Conservation (phyloP, 345 rosid species). For the Bretschneidera sinensis region DNA sequence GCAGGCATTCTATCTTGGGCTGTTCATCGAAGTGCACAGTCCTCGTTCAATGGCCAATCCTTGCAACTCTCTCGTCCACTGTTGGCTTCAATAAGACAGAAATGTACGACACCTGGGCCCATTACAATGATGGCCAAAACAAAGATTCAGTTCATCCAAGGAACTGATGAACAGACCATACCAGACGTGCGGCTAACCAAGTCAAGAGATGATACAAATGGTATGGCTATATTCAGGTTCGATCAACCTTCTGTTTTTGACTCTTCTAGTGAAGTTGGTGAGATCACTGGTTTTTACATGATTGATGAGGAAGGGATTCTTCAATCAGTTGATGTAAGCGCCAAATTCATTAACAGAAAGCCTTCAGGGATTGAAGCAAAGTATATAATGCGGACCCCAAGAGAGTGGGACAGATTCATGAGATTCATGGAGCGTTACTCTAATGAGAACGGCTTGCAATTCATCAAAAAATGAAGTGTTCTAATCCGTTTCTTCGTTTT, state of each 20-base stretch:
- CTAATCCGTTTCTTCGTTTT: background rate
- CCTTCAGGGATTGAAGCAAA: slow-evolving; percentile 85
- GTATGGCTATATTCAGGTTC: slow-evolving; percentile 72
- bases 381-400: slow-evolving; percentile 71
- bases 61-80: slow-evolving; percentile 23
- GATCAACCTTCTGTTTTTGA: slow-evolving; percentile 91
- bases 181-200: slow-evolving; percentile 87
- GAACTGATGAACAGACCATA: slow-evolving; percentile 79
- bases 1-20: slow-evolving; percentile 42
- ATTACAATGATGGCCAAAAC: slow-evolving; percentile 73
- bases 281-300: slow-evolving; percentile 93
- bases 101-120: slow-evolving; percentile 15
- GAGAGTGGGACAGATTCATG: slow-evolving; percentile 97
- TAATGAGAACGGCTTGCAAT: slow-evolving; percentile 74
- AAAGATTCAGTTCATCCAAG: slow-evolving; percentile 77
- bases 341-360: slow-evolving; percentile 86
- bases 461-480: slow-evolving; percentile 65
- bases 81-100: slow-evolving; percentile 16
- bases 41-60: slow-evolving; percentile 47
- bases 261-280: slow-evolving; percentile 79
- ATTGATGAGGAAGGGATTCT: slow-evolving; percentile 92
- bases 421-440: slow-evolving; percentile 97
- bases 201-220: slow-evolving; percentile 82
- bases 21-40: slow-evolving; percentile 30
- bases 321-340: slow-evolving; percentile 88